Percentiles rank a stretch among this genome's conserved stretches.
These are phyloP conservation scores for Carpinus viminea DNA, from an alignment of 306 rosid species.

Conservation along the genomic window DNA sequence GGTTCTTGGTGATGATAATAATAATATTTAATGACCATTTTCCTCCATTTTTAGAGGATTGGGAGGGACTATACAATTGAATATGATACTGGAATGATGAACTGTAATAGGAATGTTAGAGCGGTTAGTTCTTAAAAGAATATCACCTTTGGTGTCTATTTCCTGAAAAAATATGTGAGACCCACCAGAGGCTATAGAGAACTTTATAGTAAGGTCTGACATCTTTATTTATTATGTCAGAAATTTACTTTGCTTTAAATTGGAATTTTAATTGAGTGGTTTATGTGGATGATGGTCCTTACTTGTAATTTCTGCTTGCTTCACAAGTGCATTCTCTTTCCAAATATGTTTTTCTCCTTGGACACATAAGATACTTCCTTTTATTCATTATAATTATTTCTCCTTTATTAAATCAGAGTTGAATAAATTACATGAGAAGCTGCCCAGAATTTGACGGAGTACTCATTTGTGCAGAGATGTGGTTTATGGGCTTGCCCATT, in stretches of 20 bases:
- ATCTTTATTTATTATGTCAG: background rate
- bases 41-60: background rate
- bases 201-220: background rate
- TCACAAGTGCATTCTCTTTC: background rate
- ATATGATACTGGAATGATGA: background rate
- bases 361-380: background rate
- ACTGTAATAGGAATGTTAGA: background rate
- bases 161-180: background rate
- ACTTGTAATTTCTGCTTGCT: background rate
- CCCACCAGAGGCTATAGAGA: background rate
- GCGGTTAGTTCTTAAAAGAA: background rate
- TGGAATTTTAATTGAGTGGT: background rate
- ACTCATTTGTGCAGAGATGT: conserved; percentile 51
- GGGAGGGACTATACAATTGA: background rate
- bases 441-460: background rate
- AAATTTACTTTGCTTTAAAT: background rate
- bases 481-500: conserved; percentile 77
- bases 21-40: background rate
- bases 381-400: background rate
- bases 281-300: background rate
- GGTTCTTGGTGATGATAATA: background rate
- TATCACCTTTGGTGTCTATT: background rate
- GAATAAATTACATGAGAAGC: conserved; percentile 8
- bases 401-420: background rate
- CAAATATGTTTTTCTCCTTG: background rate